Evolutionary conservation across 163 green algal genomes (phyloP).

Genomic region (Chlorella variabilis): DNA sequence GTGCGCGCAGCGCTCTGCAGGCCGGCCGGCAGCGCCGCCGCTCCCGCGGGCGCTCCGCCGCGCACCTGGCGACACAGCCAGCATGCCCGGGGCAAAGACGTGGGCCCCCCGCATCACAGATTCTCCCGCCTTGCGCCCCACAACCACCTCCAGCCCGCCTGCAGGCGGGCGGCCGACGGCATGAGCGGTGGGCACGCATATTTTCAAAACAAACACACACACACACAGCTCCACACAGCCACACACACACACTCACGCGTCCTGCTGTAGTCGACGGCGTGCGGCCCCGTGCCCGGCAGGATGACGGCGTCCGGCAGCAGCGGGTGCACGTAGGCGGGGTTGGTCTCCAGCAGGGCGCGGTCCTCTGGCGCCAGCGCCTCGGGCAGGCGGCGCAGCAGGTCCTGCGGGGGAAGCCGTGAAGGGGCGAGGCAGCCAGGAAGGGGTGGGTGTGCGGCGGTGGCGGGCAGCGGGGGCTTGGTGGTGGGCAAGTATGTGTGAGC

Average conservation of each 20-base stretch:
- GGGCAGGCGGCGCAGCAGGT: constrained; percentile 41
- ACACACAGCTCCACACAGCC: no score
- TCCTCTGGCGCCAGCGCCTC: constrained; percentile 18
- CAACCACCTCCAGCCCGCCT: constrained; percentile 72
- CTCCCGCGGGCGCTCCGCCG: no score
- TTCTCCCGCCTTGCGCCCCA: constrained; percentile 81
- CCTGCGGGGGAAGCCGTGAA: no score
- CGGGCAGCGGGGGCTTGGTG: neutral
- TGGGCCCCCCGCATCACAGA: constrained; percentile 79
- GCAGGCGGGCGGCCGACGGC: neutral
- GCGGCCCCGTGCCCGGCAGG: constrained; percentile 58
- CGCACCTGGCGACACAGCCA: constrained; percentile 54
- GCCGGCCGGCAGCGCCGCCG: no score
- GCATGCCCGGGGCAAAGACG: constrained; percentile 52
- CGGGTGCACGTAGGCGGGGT: constrained; percentile 42
- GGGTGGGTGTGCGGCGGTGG: neutral
- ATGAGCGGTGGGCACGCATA: neutral
- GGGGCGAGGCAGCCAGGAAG: neutral
- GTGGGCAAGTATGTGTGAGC: neutral
- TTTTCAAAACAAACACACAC: neutral
- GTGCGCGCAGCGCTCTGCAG: no score
- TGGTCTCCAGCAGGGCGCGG: neutral
- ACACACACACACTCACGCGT: neutral
- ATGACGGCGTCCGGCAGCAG: constrained; percentile 56
- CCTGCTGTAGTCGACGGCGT: constrained; percentile 51